Percentiles rank a stretch among this genome's conserved stretches.
Evolutionary conservation across 176 grass and related monocot genomes (phyloP).

Genomic region (Aegilops sharonensis): DNA sequence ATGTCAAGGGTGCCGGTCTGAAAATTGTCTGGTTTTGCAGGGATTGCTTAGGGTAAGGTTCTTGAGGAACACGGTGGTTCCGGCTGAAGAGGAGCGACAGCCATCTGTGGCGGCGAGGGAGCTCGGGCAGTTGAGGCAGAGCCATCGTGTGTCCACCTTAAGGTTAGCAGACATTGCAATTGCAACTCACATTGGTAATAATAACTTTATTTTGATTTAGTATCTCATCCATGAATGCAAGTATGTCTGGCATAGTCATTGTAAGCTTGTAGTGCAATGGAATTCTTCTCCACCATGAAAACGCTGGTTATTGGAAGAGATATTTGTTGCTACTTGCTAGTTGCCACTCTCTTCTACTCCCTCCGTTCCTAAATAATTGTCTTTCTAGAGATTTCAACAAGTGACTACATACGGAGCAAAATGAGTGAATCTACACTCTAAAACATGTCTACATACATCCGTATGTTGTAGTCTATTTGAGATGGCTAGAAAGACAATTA

Average conservation of each 20-base stretch:
- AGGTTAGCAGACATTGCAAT: slow-evolving; percentile 40
- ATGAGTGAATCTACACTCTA: no score
- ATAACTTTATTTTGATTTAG: neutral
- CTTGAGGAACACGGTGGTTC: slow-evolving; percentile 54
- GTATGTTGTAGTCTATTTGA: no score
- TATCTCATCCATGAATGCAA: slow-evolving; percentile 19
- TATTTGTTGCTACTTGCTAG: slow-evolving; percentile 2
- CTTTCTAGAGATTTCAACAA: no score
- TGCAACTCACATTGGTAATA: neutral
- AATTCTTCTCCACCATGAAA: slow-evolving; percentile 19
- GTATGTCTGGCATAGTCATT: neutral
- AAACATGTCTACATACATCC: no score
- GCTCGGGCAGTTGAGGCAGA: slow-evolving; percentile 81
- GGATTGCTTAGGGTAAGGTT: slow-evolving; percentile 91
- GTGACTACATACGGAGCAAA: no score
- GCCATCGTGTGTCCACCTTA: slow-evolving; percentile 63
- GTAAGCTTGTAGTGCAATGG: neutral
- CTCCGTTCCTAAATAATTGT: no score
- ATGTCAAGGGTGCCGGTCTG: neutral
- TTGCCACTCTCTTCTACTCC: slow-evolving; percentile 23
- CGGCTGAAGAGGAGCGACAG: slow-evolving; percentile 60
- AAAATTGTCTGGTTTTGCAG: slow-evolving; percentile 35
- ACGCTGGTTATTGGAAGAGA: slow-evolving; percentile 20
- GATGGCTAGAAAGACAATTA: no score
- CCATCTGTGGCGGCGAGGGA: slow-evolving; percentile 78